These are phyloP conservation scores for Chaetomidium leptoderma DNA, from an alignment of 495 filamentous ascomycete genomes.

Conservation along the genomic window DNA sequence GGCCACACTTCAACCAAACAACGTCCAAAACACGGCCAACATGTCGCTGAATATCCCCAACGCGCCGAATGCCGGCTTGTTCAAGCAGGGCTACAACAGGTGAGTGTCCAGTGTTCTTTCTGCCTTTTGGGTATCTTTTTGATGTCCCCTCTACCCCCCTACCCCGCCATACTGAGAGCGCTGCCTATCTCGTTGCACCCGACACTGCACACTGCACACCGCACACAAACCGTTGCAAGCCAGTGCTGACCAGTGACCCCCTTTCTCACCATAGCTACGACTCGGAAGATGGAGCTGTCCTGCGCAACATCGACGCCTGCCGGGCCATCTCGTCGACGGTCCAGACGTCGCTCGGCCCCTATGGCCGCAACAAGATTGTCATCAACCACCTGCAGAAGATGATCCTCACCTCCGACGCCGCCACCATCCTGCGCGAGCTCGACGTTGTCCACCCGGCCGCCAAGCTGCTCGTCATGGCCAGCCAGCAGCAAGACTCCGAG, in stretches of 20 bases:
- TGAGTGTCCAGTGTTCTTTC: constrained; percentile 42
- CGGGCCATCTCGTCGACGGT: constrained; percentile 92
- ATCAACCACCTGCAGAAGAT: constrained; percentile 99
- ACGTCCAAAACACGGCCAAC: constrained; percentile 25
- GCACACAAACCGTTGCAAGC: not conserved
- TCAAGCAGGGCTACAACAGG: constrained; percentile 97
- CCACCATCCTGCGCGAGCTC: constrained; percentile 93
- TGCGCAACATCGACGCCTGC: constrained; percentile 98
- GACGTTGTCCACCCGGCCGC: constrained; percentile 98
- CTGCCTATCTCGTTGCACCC: constrained; percentile 6
- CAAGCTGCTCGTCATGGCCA: constrained; percentile 98
- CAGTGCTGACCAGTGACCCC: constrained; percentile 21
- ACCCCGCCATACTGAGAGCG: constrained; percentile 13
- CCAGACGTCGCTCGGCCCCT: constrained; percentile 93
- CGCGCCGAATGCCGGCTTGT: constrained; percentile 87
- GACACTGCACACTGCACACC: too few relatives aligned
- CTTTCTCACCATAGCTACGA: constrained; percentile 65
- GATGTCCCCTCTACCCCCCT: too few relatives aligned
- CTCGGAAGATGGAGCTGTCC: constrained; percentile 95
- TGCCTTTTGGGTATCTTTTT: too few relatives aligned
- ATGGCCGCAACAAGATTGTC: constrained; percentile 99
- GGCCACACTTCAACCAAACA: constrained; percentile 14
- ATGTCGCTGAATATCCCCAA: constrained; percentile 96
- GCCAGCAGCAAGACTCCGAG: constrained; percentile 97
- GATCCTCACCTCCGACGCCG: constrained; percentile 97